Evolutionary conservation across 768 basidiomycete genomes (phyloP), one percentile per base, ranked within the genome.

Genomic region (Tylopilus balloui): DNA sequence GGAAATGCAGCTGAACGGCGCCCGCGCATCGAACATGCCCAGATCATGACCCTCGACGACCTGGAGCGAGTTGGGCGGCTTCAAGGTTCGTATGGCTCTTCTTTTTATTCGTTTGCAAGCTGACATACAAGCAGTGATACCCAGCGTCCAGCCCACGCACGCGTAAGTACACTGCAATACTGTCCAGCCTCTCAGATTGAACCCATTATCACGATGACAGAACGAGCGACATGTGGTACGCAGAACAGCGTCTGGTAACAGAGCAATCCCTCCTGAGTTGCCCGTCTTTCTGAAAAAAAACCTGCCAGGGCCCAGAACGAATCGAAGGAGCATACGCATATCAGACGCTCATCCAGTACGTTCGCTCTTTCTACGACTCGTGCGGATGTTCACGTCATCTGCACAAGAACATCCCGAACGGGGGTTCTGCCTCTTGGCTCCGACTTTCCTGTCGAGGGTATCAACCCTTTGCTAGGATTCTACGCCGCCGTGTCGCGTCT

Each of bases 131-230:
- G 13, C 37, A 92, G 89, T 97, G 19, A 86, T 95, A 59, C 78
- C 88, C 5, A 94, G 92, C 56, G 90, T 95, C 3, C 93, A 97
- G 60, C 93, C 93, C 1, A 93, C 90, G 1, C 92, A 96, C 61
- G 91, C 85, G 80, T 91, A 69, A 68, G 82, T 70, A 17, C 31
- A 34, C 23, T 15, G 19, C 17, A n/a, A n/a, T n/a, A n/a, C 27
- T 14, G 15, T 20, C 28, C 9, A 1, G 1, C 11, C 12, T 44
- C 24, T 44, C 15, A 25, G 11, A 15, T n/a, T 21, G 37, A 47
- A 35, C 23, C 15, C 6, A 40, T 14, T 5, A 25, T 42, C 29
- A 6, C 9, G 17, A 41, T n/a, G 47, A 14, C 56, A 88, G 85
- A 50, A 89, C 84, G 31, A 92, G 86, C 42, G 91, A 93, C 53